A percentile compares a stretch with the other conserved stretches of the same genome.
These are phyloP conservation scores for Rubia yunnanensis DNA, from an alignment of 257 asterid species.

Conservation along the genomic window DNA sequence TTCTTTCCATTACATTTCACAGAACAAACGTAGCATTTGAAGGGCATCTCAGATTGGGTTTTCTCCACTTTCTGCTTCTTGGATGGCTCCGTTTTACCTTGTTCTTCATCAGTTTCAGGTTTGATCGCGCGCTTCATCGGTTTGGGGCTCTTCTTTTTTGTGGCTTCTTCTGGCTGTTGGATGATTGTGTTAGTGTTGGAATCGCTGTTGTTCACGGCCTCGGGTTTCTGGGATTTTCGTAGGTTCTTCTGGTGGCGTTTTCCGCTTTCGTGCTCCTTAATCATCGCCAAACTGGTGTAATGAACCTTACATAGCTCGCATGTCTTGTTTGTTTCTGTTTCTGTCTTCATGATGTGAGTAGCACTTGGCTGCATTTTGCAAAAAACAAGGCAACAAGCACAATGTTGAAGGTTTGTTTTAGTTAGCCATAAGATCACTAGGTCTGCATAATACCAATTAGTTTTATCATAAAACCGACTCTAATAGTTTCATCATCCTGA, in stretches of 20 bases:
- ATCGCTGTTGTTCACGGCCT: background rate
- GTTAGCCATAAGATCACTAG: too few species aligned
- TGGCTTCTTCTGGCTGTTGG: background rate
- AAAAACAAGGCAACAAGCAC: background rate
- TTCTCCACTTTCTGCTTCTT: constrained; percentile 2
- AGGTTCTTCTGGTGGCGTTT: constrained; percentile 25
- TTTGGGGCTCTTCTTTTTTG: background rate
- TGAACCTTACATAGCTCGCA: constrained; percentile 22
- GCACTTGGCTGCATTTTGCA: background rate
- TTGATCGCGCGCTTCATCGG: background rate
- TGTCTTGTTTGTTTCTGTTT: background rate
- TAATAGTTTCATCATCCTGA: too few species aligned
- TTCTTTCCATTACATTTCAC: background rate
- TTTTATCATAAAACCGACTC: too few species aligned
- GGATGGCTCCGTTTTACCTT: constrained; percentile 20
- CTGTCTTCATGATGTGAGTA: background rate
- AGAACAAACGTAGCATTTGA: background rate
- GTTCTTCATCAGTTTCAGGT: constrained; percentile 11
- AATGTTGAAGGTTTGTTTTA: too few species aligned
- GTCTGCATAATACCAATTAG: too few species aligned
- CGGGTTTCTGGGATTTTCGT: constrained; percentile 9
- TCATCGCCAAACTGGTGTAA: constrained; percentile 15
- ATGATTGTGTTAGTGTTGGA: too few species aligned
- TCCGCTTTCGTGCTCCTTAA: constrained; percentile 21
- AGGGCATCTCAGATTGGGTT: background rate